Percentiles rank a stretch among this genome's conserved stretches.
Evolutionary conservation across 208 protist species (phyloP).

Genomic region (Trypanosoma rangeli): DNA sequence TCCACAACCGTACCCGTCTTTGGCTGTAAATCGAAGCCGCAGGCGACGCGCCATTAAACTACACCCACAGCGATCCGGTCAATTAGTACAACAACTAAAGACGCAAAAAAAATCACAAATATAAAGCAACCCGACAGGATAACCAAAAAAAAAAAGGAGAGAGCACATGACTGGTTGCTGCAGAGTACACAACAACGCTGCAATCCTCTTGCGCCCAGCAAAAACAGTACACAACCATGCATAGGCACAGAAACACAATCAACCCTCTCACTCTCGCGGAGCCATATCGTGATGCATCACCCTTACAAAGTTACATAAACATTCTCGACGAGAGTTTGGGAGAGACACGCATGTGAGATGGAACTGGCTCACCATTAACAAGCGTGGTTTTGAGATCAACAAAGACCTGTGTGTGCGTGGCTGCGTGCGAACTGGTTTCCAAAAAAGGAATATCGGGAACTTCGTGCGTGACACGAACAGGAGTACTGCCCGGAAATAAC

Average conservation of each 20-base stretch:
- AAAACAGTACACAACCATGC: background rate
- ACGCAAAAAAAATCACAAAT: constrained; percentile 8
- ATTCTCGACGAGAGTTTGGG: constrained; percentile 74
- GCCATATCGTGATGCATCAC: background rate
- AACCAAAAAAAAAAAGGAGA: background rate
- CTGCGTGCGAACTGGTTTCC: constrained; percentile 27
- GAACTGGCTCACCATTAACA: constrained; percentile 63
- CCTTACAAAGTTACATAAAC: constrained; percentile 47
- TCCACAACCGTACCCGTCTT: constrained; percentile 63
- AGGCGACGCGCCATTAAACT: constrained; percentile 35
- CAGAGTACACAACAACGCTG: background rate
- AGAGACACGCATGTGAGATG: constrained; percentile 35
- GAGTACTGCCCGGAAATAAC: constrained; percentile 32
- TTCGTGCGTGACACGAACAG: constrained; percentile 42
- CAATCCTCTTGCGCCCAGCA: background rate
- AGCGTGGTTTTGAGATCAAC: constrained; percentile 42
- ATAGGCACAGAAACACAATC: background rate
- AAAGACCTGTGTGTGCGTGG: constrained; percentile 50
- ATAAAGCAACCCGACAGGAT: background rate
- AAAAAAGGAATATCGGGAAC: constrained; percentile 48
- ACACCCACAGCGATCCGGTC: background rate
- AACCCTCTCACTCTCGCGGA: background rate
- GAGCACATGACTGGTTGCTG: background rate
- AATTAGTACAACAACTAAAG: background rate
- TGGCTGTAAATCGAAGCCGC: constrained; percentile 26